These are phyloP conservation scores for Zizania latifolia DNA, from an alignment of 176 grass and related monocot genomes.

Conservation along the genomic window DNA sequence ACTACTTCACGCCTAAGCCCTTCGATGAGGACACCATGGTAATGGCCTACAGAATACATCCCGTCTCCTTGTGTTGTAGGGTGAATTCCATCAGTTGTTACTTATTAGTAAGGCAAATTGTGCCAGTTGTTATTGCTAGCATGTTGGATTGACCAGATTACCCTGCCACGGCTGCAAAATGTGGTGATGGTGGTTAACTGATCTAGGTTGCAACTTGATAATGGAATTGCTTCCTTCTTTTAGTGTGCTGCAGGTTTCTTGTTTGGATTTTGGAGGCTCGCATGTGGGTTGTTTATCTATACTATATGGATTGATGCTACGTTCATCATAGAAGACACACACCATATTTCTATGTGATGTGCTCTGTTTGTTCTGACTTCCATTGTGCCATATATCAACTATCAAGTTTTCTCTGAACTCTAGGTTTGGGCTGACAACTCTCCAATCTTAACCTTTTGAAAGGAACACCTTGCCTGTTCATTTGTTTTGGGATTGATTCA, in stretches of 20 bases:
- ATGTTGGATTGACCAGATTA: neutral
- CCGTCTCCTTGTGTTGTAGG: neutral
- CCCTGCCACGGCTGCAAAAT: neutral
- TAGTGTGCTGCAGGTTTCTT: neutral
- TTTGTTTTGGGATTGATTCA: neutral
- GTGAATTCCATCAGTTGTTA: neutral
- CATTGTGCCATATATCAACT: neutral
- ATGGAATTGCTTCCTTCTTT: neutral
- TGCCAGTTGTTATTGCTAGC: neutral
- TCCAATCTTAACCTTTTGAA: neutral
- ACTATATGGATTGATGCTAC: neutral
- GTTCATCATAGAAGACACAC: neutral
- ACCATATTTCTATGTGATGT: neutral
- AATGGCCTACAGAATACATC: neutral
- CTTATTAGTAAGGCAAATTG: neutral
- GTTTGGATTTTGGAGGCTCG: no score
- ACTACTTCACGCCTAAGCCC: slow-evolving; percentile 52
- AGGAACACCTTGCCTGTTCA: neutral
- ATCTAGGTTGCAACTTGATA: neutral
- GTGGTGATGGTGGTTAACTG: neutral
- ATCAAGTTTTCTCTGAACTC: neutral
- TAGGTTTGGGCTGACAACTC: neutral
- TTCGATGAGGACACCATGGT: slow-evolving; percentile 63
- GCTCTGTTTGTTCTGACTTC: neutral
- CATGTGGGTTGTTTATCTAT: neutral